phyloP scores from a whole-genome alignment of 345 rosid genomes.

The Arabis hirsuta region DNA sequence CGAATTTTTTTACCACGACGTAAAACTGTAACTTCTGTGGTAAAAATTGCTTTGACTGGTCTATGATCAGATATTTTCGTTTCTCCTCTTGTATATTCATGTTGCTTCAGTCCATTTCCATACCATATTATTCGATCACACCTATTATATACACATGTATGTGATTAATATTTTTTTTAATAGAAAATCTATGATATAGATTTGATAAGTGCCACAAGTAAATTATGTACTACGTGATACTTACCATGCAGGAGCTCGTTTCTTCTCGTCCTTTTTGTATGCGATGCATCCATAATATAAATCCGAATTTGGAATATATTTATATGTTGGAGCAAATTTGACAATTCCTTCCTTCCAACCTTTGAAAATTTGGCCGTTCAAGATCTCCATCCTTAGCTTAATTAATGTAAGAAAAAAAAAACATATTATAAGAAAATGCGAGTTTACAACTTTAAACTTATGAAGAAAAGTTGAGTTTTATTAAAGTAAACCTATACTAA shows the following conservation, averaged over 20 bases:
- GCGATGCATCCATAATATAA: slow-evolving; percentile 60
- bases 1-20: slow-evolving; percentile 40
- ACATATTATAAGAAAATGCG: neutral
- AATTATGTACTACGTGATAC: neutral
- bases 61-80: slow-evolving; percentile 75
- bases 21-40: slow-evolving; percentile 50
- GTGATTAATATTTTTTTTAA: too few relatives aligned
- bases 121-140: slow-evolving; percentile 84
- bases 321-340: slow-evolving; percentile 78
- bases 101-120: slow-evolving; percentile 68
- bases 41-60: slow-evolving; percentile 71
- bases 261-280: slow-evolving; percentile 57
- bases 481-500: neutral
- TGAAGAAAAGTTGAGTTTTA: neutral
- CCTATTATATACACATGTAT: slow-evolving; percentile 40
- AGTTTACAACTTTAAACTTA: slow-evolving; percentile 4
- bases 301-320: slow-evolving; percentile 68
- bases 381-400: slow-evolving; percentile 68
- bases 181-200: too few relatives aligned
- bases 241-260: slow-evolving; percentile 85
- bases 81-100: slow-evolving; percentile 65
- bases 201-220: too few relatives aligned
- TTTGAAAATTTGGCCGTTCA: slow-evolving; percentile 56
- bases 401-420: slow-evolving; percentile 6
- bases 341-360: slow-evolving; percentile 76